Conservation (phyloP, 495 filamentous ascomycete species). For the Neurospora terricola region DNA sequence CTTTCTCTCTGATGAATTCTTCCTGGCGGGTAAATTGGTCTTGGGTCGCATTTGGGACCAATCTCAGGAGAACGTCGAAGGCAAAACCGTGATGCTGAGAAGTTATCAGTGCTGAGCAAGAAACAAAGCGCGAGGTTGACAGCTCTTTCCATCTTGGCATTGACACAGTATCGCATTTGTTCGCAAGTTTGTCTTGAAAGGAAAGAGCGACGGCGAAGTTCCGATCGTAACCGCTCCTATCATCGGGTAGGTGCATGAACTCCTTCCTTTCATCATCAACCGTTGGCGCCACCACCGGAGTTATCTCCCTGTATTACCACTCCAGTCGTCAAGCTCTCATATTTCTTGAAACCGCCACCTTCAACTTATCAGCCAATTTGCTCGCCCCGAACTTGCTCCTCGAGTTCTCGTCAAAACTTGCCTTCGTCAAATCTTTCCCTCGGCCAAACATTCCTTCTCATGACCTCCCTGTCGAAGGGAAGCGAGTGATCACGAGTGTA, state of each 20-base stretch:
- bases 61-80: not conserved
- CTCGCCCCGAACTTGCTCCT: not conserved
- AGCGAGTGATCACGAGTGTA: too few species aligned
- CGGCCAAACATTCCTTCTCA: not conserved
- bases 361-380: not conserved
- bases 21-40: not conserved
- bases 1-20: not conserved
- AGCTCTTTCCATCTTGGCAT: not conserved
- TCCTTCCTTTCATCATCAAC: not conserved
- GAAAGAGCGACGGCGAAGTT: not conserved
- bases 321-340: not conserved
- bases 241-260: not conserved
- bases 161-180: not conserved
- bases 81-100: not conserved
- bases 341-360: not conserved
- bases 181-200: not conserved
- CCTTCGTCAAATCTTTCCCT: not conserved
- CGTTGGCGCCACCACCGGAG: not conserved
- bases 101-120: not conserved
- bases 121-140: not conserved
- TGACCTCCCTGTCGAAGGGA: too few species aligned
- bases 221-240: not conserved
- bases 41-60: not conserved
- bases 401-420: not conserved
- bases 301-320: not conserved